Percentiles rank a stretch among this genome's conserved stretches.
These are phyloP conservation scores for Acrasis kona DNA, from an alignment of 78 protist genomes.

Conservation along the genomic window DNA sequence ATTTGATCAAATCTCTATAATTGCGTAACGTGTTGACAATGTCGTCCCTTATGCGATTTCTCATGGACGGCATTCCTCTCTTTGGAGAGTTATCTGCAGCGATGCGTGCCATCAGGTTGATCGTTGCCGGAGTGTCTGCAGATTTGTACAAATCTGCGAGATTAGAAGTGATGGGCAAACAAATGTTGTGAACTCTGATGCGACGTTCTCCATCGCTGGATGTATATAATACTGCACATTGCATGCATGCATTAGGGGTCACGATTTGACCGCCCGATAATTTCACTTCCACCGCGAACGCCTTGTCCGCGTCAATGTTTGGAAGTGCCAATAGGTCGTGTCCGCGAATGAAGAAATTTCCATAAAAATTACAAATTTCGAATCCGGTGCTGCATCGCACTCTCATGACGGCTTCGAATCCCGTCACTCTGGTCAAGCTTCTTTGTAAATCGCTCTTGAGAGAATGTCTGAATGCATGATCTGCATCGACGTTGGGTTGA, in stretches of 20 bases:
- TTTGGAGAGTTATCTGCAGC: neutral
- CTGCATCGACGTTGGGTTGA: neutral
- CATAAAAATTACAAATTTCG: neutral
- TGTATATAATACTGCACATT: slow-evolving; percentile 45
- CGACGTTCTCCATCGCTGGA: slow-evolving; percentile 40
- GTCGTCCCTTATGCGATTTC: neutral
- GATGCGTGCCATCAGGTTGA: neutral
- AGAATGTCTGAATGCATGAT: neutral
- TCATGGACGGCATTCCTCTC: neutral
- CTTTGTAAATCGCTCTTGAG: neutral
- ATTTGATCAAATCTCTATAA: neutral
- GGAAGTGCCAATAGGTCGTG: slow-evolving; percentile 14
- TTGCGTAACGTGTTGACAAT: neutral
- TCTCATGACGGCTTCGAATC: slow-evolving; percentile 10
- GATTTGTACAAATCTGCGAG: neutral
- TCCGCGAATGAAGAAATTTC: slow-evolving; percentile 1
- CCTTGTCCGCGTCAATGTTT: neutral
- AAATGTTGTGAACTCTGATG: slow-evolving; percentile 22
- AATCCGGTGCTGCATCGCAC: neutral
- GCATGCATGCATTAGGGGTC: slow-evolving; percentile 11
- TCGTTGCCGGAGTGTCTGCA: neutral
- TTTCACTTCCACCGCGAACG: neutral
- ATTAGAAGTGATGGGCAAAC: neutral
- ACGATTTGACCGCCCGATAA: neutral
- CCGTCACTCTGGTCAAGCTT: neutral